Base-by-base conservation (phyloP, 345 rosid species). In the Passiflora organensis region DNA sequence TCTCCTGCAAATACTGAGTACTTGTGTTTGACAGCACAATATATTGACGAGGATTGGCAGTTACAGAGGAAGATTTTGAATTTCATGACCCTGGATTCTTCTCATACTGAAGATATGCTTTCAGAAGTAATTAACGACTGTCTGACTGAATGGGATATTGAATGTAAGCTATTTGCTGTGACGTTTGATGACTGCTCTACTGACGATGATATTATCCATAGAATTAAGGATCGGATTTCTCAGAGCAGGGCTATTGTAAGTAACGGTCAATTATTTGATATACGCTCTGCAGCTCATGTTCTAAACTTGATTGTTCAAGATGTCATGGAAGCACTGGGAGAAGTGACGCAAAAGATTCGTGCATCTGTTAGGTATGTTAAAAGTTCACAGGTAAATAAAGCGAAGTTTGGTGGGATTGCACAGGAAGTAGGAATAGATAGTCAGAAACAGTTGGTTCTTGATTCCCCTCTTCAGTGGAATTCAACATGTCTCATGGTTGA, bases 401-500 rank as follows among this genome's bases (percentile, higher is more conserved):
- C 63, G 56, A 82, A 81, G 79, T 86, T 91, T 70, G 80, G 60
- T 19, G 93, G 88, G 71, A 78, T 84, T 48, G 78, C 83, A 64
- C 88, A 74, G 61, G 80, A 68, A 53, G 78, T 77, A 38, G 96
- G 86, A 65, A 77, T 86, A 56, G 71, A 60, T 66, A 69, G 65
- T 28, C 74, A 73, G 64, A 88, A 68, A 77, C 64, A 63, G 60
- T 71, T 88, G 52, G 73, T 67, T 64, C 84, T 82, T 64, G 96
- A 91, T 62, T 78, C 72, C 50, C 78, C 82, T 50, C 23, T 23
- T 57, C 71, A 52, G 25, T 91, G 94, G 89, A 86, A 79, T 77
- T 75, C 96, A 37, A 91, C 98, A 24, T 84, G 75, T 53, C 16
- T 53, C 42, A 91, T 91, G 98, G 84, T 91, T 22, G 91, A 91